These are phyloP conservation scores for Elaeis guineensis DNA, from an alignment of 176 grass and related monocot species.

Conservation along the genomic window DNA sequence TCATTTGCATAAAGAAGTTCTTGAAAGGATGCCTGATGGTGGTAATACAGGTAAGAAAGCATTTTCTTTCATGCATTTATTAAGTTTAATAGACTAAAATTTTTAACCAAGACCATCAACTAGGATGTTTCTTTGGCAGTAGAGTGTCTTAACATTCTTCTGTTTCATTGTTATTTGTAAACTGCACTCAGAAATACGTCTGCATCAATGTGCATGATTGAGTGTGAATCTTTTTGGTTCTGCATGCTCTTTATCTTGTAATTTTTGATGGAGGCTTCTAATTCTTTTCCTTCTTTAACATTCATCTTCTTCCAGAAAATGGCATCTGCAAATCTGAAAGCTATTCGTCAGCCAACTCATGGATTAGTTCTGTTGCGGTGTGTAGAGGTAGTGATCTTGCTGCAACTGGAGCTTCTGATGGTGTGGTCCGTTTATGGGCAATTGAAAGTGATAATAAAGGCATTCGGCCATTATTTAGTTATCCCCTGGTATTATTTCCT, in stretches of 20 bases:
- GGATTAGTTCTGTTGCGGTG: conserved; percentile 65
- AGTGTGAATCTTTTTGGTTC: too few relatives aligned
- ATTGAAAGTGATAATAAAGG: conserved; percentile 63
- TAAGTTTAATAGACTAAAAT: too few relatives aligned
- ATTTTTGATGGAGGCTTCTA: too few relatives aligned
- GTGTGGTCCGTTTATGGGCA: conserved; percentile 59
- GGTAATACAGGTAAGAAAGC: conserved; percentile 11
- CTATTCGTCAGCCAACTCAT: conserved; percentile 47
- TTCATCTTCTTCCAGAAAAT: conserved; percentile 38
- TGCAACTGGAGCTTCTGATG: conserved; percentile 75
- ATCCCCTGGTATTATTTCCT: conserved; percentile 35
- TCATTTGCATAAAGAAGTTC: conserved; percentile 17
- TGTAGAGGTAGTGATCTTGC: conserved; percentile 77
- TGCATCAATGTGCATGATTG: too few relatives aligned
- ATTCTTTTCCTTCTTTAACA: too few relatives aligned
- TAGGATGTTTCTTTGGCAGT: too few relatives aligned
- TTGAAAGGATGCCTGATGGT: conserved; percentile 29
- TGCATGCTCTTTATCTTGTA: too few relatives aligned
- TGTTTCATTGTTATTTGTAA: too few relatives aligned
- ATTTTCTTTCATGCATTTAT: neutral
- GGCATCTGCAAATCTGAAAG: conserved; percentile 21
- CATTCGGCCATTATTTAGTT: conserved; percentile 46
- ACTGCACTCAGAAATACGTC: too few relatives aligned
- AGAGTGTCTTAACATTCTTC: too few relatives aligned
- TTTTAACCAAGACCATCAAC: too few relatives aligned